phyloP scores from a whole-genome alignment of 2,329 filamentous ascomycete genomes.

The Talaromyces atroroseus region DNA sequence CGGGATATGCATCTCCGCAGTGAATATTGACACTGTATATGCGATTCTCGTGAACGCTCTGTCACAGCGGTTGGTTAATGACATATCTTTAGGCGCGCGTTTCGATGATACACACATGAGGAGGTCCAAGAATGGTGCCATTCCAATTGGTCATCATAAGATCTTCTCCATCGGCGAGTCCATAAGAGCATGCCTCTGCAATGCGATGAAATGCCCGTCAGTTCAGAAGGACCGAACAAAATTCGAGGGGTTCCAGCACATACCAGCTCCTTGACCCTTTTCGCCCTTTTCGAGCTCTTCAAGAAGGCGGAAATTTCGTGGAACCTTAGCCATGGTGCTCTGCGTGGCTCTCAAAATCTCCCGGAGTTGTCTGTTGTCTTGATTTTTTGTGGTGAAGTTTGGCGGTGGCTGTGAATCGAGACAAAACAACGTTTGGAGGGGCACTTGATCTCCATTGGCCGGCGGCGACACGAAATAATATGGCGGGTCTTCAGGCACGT shows the following conservation, averaged over 20 bases:
- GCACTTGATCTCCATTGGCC: constrained; percentile 9
- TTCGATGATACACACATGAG: constrained; percentile 66
- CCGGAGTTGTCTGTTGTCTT: neutral
- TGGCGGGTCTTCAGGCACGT: constrained; percentile 2
- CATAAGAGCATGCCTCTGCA: constrained; percentile 91
- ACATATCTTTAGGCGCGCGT: neutral
- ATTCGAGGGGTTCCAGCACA: constrained; percentile 12
- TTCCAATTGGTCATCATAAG: constrained; percentile 98
- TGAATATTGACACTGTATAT: constrained; percentile 98
- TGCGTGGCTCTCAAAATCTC: neutral
- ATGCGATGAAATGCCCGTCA: neutral
- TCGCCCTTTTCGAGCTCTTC: constrained; percentile 99
- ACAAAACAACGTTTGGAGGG: constrained; percentile 11
- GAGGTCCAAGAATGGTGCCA: constrained; percentile 92
- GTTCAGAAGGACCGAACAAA: neutral
- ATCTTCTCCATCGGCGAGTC: constrained; percentile 88
- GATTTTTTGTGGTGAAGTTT: neutral
- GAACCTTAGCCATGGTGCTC: constrained; percentile 65
- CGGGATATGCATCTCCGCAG: constrained; percentile 85
- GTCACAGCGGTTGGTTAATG: constrained; percentile 13
- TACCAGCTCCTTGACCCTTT: constrained; percentile 86
- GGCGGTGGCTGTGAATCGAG: neutral
- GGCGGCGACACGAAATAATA: neutral
- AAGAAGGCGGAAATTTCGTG: constrained; percentile 90
- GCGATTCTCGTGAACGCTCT: constrained; percentile 96